Evolutionary conservation across 805 yeast species (phyloP), one percentile per base, ranked within the genome.

Genomic region (Lachancea thermotolerans): DNA sequence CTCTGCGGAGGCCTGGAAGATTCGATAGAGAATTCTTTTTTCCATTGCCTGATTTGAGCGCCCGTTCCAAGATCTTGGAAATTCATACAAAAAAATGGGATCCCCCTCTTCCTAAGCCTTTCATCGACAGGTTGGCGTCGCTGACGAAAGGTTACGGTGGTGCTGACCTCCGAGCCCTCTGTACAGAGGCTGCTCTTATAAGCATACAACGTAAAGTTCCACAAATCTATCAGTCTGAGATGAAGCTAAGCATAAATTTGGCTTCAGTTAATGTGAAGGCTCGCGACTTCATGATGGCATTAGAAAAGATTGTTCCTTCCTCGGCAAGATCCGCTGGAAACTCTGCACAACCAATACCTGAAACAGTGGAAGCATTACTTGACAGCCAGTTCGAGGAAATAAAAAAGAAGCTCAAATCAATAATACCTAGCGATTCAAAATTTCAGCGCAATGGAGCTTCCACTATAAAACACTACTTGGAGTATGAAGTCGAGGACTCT

Each of bases 121-220:
- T 93, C 52, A 55, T 87, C 9, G 71, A 73, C 5, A 79, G 80
- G 44, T 71, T 93, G 31, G 91, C 97, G 0, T 72, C 72, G 16
- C 66, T 87, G 46, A 91, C 99, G 0, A 91, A 90, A 61, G 99
- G 99, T 0, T 93, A 86, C 59, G 99, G 99, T 39, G 99, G 99
- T 69, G 98, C 99, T 2, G 99, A 93, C 64, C 69, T 93, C 50
- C 71, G 96, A 45, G 96, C 98, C 0, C 69, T 93, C 28, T 89
- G 98, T 62, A 91, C 98, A 0, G 99, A 93, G 61, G 90, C 97
- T 28, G 98, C 98, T 0, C 71, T 93, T 50, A 82, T 84, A 56
- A 82, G 96, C 56, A 91, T 93, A 35, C 97, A 91, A 65, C 71
- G 98, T 51, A 78, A 82, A 38, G 91, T 83, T 54, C 99, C 99